phyloP scores from a whole-genome alignment of 768 basidiomycete species.

The Amanita phalloides region DNA sequence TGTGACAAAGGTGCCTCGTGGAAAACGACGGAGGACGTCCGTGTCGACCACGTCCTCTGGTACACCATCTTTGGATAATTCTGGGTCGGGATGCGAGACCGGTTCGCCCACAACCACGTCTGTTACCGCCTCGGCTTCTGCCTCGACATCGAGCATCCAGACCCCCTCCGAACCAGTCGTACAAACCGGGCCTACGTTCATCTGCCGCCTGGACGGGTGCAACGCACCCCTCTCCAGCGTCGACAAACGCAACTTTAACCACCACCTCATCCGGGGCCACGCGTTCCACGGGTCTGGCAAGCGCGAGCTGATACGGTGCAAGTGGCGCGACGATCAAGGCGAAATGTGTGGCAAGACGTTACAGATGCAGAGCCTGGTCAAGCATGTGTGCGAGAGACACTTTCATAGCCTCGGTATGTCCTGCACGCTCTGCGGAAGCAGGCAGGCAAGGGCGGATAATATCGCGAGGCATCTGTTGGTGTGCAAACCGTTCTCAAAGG shows the following conservation, averaged over 20 bases:
- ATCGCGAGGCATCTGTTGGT: not conserved
- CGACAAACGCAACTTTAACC: not conserved
- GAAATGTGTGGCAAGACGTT: not conserved
- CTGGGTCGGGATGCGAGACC: not conserved
- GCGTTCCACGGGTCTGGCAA: not conserved
- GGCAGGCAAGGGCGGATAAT: constrained; percentile 3
- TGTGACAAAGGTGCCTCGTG: not conserved
- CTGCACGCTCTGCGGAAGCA: not conserved
- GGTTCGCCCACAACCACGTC: not conserved
- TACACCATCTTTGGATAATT: not conserved
- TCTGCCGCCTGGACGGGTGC: not conserved
- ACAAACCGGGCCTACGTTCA: not conserved
- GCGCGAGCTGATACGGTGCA: not conserved
- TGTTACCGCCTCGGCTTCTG: not conserved
- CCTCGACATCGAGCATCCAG: too few relatives aligned
- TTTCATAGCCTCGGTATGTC: not conserved
- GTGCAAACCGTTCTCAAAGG: not conserved
- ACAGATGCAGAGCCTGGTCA: not conserved
- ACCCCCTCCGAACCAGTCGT: not conserved
- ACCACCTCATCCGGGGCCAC: not conserved
- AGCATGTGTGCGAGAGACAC: constrained; percentile 5
- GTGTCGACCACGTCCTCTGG: not conserved
- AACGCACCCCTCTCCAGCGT: not conserved
- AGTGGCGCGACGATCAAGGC: not conserved
- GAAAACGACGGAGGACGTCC: not conserved